phyloP scores from a whole-genome alignment of 805 yeast genomes.

The Blastobotrys terrestris region DNA sequence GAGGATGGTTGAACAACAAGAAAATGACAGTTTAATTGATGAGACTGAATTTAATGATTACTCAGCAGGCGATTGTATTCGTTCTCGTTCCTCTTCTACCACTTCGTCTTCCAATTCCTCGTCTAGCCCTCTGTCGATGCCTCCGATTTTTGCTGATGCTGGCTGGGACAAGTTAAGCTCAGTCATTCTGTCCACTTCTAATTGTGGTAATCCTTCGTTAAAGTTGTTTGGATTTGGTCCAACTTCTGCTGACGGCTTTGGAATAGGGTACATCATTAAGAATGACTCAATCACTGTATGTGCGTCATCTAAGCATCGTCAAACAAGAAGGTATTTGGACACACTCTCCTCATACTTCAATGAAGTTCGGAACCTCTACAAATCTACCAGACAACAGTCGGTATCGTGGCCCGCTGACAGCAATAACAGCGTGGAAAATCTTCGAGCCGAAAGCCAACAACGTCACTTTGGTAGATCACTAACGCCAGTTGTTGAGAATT shows the following conservation, averaged over 20 bases:
- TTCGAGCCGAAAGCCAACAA: not conserved
- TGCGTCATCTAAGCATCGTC: constrained; percentile 82
- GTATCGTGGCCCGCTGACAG: not conserved
- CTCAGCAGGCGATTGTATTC: constrained; percentile 24
- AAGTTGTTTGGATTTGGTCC: constrained; percentile 90
- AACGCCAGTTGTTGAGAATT: constrained; percentile 9
- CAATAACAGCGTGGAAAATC: constrained; percentile 1
- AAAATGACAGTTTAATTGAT: constrained; percentile 20
- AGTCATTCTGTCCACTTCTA: constrained; percentile 74
- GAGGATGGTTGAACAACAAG: constrained; percentile 26
- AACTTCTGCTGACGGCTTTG: constrained; percentile 82
- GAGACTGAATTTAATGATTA: constrained; percentile 12
- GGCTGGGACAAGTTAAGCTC: constrained; percentile 86
- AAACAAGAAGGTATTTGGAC: constrained; percentile 69
- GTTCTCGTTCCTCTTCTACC: constrained; percentile 20
- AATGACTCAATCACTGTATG: constrained; percentile 72
- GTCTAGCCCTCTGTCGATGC: constrained; percentile 36
- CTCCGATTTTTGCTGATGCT: constrained; percentile 71
- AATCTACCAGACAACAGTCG: constrained; percentile 1
- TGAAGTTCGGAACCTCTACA: constrained; percentile 48
- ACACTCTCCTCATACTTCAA: constrained; percentile 57
- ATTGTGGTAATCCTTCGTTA: constrained; percentile 89
- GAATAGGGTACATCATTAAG: constrained; percentile 87
- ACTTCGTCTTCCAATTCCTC: constrained; percentile 16
- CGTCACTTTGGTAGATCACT: constrained; percentile 16